These are phyloP conservation scores for Linanthus parryae DNA, from an alignment of 148 eudicot genomes.

Conservation along the genomic window DNA sequence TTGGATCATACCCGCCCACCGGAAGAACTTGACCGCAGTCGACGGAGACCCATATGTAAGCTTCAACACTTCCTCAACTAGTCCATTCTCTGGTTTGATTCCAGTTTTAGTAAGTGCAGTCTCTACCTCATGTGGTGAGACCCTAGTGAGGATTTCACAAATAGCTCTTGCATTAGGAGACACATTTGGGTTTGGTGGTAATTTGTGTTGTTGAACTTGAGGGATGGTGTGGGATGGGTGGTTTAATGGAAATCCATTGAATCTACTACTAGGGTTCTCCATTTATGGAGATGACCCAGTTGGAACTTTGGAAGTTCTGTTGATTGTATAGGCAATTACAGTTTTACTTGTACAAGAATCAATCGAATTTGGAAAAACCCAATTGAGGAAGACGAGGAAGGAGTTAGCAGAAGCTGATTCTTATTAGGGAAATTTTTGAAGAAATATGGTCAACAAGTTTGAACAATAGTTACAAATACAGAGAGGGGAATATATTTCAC, in stretches of 20 bases:
- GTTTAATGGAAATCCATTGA: background rate
- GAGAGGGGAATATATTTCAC: no score
- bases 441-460: no score
- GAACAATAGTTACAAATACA: no score
- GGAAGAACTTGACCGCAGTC: constrained; percentile 61
- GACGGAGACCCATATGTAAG: constrained; percentile 51
- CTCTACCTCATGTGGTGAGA: constrained; percentile 33
- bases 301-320: no score
- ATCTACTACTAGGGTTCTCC: constrained; percentile 8
- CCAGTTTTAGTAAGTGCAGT: constrained; percentile 35
- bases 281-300: background rate
- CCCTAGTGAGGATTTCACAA: constrained; percentile 46
- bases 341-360: background rate
- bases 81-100: constrained; percentile 42
- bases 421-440: no score
- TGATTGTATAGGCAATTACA: no score
- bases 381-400: no score
- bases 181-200: constrained; percentile 30
- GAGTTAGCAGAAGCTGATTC: no score
- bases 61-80: constrained; percentile 66
- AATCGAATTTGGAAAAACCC: no score
- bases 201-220: constrained; percentile 9
- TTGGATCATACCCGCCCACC: constrained; percentile 48
- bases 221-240: constrained; percentile 14
- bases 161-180: constrained; percentile 44